These are phyloP conservation scores for Scedosporium minutisporum DNA, from an alignment of 2,329 filamentous ascomycete species.

Conservation along the genomic window DNA sequence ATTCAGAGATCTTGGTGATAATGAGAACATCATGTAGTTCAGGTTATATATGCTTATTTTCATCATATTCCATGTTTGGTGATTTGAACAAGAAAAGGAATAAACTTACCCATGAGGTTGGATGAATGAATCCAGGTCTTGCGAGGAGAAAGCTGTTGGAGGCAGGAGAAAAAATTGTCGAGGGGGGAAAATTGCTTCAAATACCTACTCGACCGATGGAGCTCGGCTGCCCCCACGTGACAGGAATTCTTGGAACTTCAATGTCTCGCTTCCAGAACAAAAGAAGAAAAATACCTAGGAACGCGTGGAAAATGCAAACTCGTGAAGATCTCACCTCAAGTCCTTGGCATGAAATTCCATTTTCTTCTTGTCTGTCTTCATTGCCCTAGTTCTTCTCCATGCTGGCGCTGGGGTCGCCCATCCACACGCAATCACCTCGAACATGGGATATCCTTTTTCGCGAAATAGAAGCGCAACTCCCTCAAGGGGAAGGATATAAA, in stretches of 20 bases:
- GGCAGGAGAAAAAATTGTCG: neutral
- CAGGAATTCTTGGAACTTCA: neutral
- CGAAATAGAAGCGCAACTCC: neutral
- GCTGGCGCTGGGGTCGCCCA: neutral
- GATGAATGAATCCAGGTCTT: neutral
- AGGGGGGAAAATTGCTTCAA: neutral
- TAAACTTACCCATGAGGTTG: constrained; percentile 23
- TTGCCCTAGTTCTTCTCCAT: neutral
- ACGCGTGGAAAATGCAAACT: neutral
- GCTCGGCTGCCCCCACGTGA: neutral
- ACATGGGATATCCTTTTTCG: neutral
- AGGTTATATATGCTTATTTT: constrained; percentile 50
- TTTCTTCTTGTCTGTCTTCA: neutral
- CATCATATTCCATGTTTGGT: constrained; percentile 35
- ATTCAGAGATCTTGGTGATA: constrained; percentile 67
- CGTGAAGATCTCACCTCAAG: neutral
- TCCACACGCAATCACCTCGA: neutral
- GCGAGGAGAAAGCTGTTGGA: neutral
- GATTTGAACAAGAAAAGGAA: neutral
- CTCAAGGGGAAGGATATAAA: neutral
- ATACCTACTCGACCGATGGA: neutral
- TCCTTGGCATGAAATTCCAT: neutral
- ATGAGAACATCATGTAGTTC: constrained; percentile 45
- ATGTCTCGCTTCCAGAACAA: too few species aligned
- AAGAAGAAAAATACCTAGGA: neutral